Evolutionary conservation across 2,329 filamentous ascomycete species (phyloP), one percentile per base, ranked within the genome.

Genomic region (Magnaporthiopsis incrustans): DNA sequence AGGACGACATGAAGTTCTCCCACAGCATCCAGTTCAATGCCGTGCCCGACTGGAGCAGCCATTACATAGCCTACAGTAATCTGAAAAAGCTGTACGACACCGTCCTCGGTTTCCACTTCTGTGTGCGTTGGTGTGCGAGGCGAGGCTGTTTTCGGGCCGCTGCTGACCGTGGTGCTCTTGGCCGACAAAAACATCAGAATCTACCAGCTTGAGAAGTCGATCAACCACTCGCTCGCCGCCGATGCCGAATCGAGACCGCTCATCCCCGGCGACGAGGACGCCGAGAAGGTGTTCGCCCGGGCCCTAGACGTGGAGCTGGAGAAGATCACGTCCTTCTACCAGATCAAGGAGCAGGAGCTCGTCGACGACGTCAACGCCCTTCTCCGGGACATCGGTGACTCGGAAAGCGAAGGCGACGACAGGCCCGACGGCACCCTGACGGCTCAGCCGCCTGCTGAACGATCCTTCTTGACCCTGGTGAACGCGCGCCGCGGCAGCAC

Each of bases 21-120:
- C 95, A 99, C 77, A 98, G 94, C 78, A 89, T 99, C 71, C 95
- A 99, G 82, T 99, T 99, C 80, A 99, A 99, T 81, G 93, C 95
- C 68, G 95, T 99, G 71, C 95, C 95, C n/a, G 95, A 99, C 78
- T 99, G 95, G 95, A 97, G 92, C 81, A 93, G 89, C 72, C 88
- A 98, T 77, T 99, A 99, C 77, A 96, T 99, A 73, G 91, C 93
- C 66, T 99, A 99, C 78, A 97, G 93, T 79, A 98, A 97, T 73
- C 85, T 99, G 71, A 99, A 99, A 83, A 99, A 99, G 82, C 85
- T 97, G 92, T 96, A 76, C 73, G 90, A 82, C 12, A 25, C 2
- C 30, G n/a, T 60, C 15, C 25, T 18, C 8, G 2, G 15, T 10
- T 14, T 15, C 22, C 15, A 15, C 30, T 10, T 25, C 27, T 14